A percentile compares a stretch with the other conserved stretches of the same genome.
phyloP scores from a whole-genome alignment of 129 eudicot genomes.

The Chrysanthemum seticuspe region DNA sequence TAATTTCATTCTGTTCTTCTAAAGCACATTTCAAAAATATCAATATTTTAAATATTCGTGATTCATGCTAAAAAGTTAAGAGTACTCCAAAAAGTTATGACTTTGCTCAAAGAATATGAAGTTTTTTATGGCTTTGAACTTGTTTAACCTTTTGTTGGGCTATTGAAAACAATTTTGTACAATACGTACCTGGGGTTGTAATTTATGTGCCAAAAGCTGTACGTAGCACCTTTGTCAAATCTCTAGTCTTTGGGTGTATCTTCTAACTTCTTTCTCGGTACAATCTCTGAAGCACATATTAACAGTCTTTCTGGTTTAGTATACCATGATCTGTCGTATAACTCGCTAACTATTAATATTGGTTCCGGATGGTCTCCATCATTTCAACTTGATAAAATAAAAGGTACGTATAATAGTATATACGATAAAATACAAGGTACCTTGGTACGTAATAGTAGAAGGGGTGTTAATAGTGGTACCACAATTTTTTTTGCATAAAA shows the following conservation, averaged over 20 bases:
- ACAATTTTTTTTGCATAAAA: too few species aligned
- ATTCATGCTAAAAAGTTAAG: too few species aligned
- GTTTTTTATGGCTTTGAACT: too few species aligned
- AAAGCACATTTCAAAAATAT: not conserved
- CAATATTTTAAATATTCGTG: too few species aligned
- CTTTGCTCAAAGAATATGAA: not conserved
- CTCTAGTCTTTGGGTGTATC: conserved; percentile 37
- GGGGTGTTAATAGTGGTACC: too few species aligned
- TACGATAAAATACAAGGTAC: too few species aligned
- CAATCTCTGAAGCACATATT: conserved; percentile 32
- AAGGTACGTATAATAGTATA: too few species aligned
- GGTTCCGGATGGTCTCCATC: conserved; percentile 31
- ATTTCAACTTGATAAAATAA: conserved; percentile 29
- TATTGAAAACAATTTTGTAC: too few species aligned
- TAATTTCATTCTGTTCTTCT: not conserved
- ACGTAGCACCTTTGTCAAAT: conserved; percentile 28
- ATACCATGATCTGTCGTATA: conserved; percentile 15
- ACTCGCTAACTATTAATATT: conserved; percentile 8
- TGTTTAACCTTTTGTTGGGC: too few species aligned
- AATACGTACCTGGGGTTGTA: too few species aligned
- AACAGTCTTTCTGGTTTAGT: conserved; percentile 33
- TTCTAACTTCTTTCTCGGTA: conserved; percentile 33
- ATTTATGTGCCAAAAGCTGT: too few species aligned
- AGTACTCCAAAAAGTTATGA: not conserved
- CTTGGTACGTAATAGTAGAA: too few species aligned